Base-by-base conservation (phyloP, 1,139 yeast genomes). In the Lodderomyces pseudojiufengensis region DNA sequence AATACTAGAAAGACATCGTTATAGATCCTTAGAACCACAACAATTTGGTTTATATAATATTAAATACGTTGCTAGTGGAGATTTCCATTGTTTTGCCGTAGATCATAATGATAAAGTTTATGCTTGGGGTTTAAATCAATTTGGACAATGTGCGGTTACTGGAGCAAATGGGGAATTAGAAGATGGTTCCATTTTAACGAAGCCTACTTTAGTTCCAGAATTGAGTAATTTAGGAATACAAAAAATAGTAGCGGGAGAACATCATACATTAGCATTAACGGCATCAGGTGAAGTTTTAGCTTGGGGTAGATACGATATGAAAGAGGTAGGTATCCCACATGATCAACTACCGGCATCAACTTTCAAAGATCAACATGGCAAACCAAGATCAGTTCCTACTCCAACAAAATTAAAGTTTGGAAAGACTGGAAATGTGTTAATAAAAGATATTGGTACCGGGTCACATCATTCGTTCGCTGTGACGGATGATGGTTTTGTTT, bases 111-210 rank as follows among this genome's bases (percentile, higher is more conserved):
- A 84, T 34, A 71, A 73, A 27, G 86, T 92, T 1, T 75, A 73
- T 47, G 75, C 92, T 3, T 92, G 98, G 98, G 99, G 99, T 5
- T 71, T 92, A 49, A 94, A 92, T 57, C 96, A 92, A 59, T 92
- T 79, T 55, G 97, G 98, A 13, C 98, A 92, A 63, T 87, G 97
- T 68, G 97, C 95, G 37, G 70, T 84, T 32, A 76, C 90, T 1
- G 65, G 67, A 33, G 50, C 59, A 2, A 49, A 63, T 34, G 79
- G 78, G 25, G 70, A 69, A 38, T 63, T 83, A 36, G 92, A 82
- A 49, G 96, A 87, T 54, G 97, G 95, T 14, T 84, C 92, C 1
- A 73, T 85, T 34, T 74, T 83, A 29, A 66, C 81, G n/a, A 76
- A 76, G 37, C 97, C 98, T 15, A 84, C 92, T 0, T 68, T 76